Evolutionary conservation across 192 early-diverging fungal genomes (phyloP), one percentile per base, ranked within the genome.

Genomic region (Oehlia diaphana): DNA sequence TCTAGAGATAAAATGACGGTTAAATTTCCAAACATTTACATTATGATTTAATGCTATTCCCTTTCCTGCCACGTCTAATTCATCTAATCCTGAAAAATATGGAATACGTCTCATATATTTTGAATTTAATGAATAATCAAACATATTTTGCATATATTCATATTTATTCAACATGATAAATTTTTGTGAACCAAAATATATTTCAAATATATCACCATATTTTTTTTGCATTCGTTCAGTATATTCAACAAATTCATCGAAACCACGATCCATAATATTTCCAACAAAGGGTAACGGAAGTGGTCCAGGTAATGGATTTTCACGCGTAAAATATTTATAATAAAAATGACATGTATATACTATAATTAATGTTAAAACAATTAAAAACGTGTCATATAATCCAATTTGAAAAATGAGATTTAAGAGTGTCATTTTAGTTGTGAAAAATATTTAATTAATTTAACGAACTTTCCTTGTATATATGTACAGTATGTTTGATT

Each of bases 21-120:
- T 68, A 68, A 21, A 68, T 26, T 68, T 68, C 66, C 66, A 68
- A 28, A 8, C 37, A 39, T 69, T 69, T 69, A 69, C 31, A 21
- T 69, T 33, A 35, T 69, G 67, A 12, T 69, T 69, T 14, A 69
- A 68, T 19, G 66, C 66, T 2, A 68, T 37, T 14, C 66, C 66
- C 35, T 69, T 35, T 39, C 67, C 67, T 14, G 67, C 67, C 0
- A 69, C n/a, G 13, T 31, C 9, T 28, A 69, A 69, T 69, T 69
- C 67, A n/a, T 69, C 67, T 31, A 69, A 69, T 13, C 67, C 67
- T 2, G 31, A 1, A 31, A 69, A 14, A 28, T 28, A n/a, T n/a
- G 67, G 67, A 19, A 69, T 58, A 21, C 50, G 50, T 16, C 50
- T 53, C 50, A 53, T 14, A 19, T 53, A 53, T 53, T 16, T 58